Evolutionary conservation across 495 filamentous ascomycete genomes (phyloP).

Genomic region (Neurospora discreta): DNA sequence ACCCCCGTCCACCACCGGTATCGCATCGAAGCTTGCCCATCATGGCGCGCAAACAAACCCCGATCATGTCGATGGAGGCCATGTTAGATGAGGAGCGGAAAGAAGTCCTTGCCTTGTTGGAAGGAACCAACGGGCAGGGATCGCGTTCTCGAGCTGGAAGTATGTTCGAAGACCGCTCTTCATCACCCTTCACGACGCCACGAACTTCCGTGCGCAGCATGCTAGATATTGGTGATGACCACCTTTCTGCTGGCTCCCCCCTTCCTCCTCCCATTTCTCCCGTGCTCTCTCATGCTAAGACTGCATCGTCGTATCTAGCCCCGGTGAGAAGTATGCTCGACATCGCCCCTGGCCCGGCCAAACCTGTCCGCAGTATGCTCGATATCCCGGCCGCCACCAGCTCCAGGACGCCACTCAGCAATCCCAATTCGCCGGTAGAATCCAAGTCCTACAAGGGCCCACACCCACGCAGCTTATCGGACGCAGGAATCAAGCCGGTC

Average conservation of each 20-base stretch:
- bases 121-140: constrained; percentile 22
- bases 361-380: constrained; percentile 32
- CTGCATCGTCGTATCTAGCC: constrained; percentile 15
- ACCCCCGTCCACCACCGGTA: neutral
- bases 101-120: constrained; percentile 56
- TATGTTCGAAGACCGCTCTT: constrained; percentile 27
- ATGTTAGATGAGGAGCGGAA: constrained; percentile 62
- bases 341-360: constrained; percentile 28
- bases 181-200: constrained; percentile 37
- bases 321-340: constrained; percentile 53
- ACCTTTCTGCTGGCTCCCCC: constrained; percentile 11
- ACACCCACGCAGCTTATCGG: constrained; percentile 41
- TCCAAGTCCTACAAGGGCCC: constrained; percentile 11
- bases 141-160: constrained; percentile 26
- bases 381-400: constrained; percentile 16
- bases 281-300: constrained; percentile 11
- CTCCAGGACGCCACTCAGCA: constrained; percentile 20
- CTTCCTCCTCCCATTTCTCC: neutral
- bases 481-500: constrained; percentile 32
- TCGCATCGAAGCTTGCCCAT: constrained; percentile 5
- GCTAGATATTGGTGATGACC: constrained; percentile 38
- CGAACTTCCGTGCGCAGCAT: constrained; percentile 46
- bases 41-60: constrained; percentile 19
- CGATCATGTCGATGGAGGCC: constrained; percentile 52
- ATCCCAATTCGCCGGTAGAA: constrained; percentile 32